Conservation (phyloP, 345 rosid species). For the Microcos paniculata region DNA sequence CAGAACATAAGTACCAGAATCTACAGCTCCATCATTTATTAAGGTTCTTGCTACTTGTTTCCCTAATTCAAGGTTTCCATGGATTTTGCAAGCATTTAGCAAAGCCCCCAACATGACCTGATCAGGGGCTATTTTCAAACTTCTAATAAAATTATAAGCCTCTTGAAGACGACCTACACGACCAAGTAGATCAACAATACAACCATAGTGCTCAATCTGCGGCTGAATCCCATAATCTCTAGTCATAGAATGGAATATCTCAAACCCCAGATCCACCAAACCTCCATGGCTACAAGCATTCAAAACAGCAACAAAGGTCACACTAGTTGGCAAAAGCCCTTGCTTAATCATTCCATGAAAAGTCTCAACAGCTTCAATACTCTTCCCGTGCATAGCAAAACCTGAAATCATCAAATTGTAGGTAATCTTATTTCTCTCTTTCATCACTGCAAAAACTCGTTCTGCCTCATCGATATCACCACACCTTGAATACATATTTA, state of each 20-base stretch:
- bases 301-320: constrained; percentile 56
- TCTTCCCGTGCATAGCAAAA: constrained; percentile 55
- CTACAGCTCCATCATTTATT: constrained; percentile 36
- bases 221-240: constrained; percentile 48
- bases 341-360: constrained; percentile 42
- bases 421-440: constrained; percentile 42
- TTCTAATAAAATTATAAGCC: constrained; percentile 40
- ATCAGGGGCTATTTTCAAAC: constrained; percentile 50
- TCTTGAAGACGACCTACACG: constrained; percentile 49
- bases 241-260: constrained; percentile 50
- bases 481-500: constrained; percentile 59
- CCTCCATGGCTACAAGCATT: constrained; percentile 77
- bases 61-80: constrained; percentile 51
- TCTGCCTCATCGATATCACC: constrained; percentile 54
- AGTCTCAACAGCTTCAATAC: constrained; percentile 44
- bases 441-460: constrained; percentile 39
- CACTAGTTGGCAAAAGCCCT: constrained; percentile 44
- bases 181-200: constrained; percentile 68
- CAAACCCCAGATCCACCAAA: constrained; percentile 48
- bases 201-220: constrained; percentile 62
- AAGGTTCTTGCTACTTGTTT: constrained; percentile 43
- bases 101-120: constrained; percentile 61
- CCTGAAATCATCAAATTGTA: constrained; percentile 66
- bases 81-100: constrained; percentile 62
- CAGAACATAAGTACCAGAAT: constrained; percentile 55